Percentiles rank a stretch among this genome's conserved stretches.
phyloP scores from a whole-genome alignment of 345 rosid species.

The Isatis tinctoria region DNA sequence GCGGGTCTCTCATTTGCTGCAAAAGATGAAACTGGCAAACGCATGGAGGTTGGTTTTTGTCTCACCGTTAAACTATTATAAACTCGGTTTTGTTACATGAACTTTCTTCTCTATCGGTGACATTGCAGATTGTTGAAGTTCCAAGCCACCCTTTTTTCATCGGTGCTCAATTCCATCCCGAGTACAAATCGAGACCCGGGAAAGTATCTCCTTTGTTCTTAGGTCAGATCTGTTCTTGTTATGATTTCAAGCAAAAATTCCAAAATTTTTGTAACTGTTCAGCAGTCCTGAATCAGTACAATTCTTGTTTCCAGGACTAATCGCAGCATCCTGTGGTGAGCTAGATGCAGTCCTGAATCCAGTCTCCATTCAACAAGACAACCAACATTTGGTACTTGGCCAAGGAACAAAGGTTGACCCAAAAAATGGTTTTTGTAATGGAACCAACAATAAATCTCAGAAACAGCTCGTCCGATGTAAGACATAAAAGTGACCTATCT shows the following conservation, averaged over 20 bases:
- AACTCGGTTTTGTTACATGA: not conserved
- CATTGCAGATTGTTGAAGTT: slow-evolving; percentile 58
- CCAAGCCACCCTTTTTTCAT: slow-evolving; percentile 62
- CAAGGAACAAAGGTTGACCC: not conserved
- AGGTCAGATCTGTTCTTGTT: slow-evolving; percentile 46
- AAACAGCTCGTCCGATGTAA: slow-evolving; percentile 40
- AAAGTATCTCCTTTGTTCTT: slow-evolving; percentile 79
- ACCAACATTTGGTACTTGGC: not conserved
- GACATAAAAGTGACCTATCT: slow-evolving; percentile 41
- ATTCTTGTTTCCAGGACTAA: slow-evolving; percentile 50
- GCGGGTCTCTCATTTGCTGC: slow-evolving; percentile 84
- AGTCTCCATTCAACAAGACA: slow-evolving; percentile 11
- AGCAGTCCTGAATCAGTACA: not conserved
- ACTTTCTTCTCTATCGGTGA: not conserved
- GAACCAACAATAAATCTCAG: slow-evolving; percentile 39
- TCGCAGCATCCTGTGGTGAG: slow-evolving; percentile 72
- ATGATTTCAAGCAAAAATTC: not conserved
- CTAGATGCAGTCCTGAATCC: slow-evolving; percentile 45
- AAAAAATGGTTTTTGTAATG: slow-evolving; percentile 34
- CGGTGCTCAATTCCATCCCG: slow-evolving; percentile 92
- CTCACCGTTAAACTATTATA: not conserved
- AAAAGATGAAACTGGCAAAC: slow-evolving; percentile 76
- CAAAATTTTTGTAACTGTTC: not conserved
- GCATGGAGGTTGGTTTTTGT: slow-evolving; percentile 68
- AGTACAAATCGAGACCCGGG: slow-evolving; percentile 89